Conservation (phyloP, 1,284 basidiomycete genomes). For the Ustilago tritici region DNA sequence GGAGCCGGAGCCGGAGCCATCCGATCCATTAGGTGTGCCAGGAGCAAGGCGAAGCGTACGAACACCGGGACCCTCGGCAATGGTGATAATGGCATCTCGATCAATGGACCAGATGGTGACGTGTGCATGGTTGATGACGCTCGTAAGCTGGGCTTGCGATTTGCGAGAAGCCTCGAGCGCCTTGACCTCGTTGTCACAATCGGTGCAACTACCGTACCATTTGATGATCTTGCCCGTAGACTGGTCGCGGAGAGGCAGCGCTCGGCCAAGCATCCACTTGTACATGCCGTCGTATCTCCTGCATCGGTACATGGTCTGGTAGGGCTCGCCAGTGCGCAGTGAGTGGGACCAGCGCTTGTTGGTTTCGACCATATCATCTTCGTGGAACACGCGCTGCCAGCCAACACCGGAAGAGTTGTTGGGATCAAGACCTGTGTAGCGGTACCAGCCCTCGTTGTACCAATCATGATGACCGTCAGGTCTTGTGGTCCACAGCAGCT, state of each 20-base stretch:
- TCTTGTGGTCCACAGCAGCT: conserved; percentile 68
- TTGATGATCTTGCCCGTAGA: conserved; percentile 61
- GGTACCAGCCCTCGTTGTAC: conserved; percentile 66
- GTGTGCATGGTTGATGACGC: conserved; percentile 65
- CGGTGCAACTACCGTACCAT: conserved; percentile 69
- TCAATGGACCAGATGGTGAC: conserved; percentile 67
- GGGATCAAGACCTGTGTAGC: conserved; percentile 66
- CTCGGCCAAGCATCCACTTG: conserved; percentile 68
- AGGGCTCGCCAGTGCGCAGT: conserved; percentile 69
- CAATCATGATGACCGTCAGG: conserved; percentile 66
- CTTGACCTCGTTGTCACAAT: conserved; percentile 64
- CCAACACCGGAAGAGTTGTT: conserved; percentile 63
- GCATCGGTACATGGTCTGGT: conserved; percentile 69
- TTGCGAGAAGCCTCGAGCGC: conserved; percentile 61
- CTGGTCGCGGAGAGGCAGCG: conserved; percentile 61
- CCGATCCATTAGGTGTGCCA: conserved; percentile 57
- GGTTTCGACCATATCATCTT: conserved; percentile 68
- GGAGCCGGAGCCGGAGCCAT: conserved; percentile 43
- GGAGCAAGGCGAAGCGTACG: conserved; percentile 61
- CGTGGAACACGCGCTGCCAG: conserved; percentile 69
- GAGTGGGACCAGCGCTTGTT: conserved; percentile 66
- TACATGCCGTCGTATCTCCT: conserved; percentile 61
- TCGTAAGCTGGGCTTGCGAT: conserved; percentile 60
- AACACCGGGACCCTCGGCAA: conserved; percentile 65
- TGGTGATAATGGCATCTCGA: conserved; percentile 56